Evolutionary conservation across 2,329 filamentous ascomycete species (phyloP), one percentile per base, ranked within the genome.

Genomic region (Lasiodiplodia gonubiensis): DNA sequence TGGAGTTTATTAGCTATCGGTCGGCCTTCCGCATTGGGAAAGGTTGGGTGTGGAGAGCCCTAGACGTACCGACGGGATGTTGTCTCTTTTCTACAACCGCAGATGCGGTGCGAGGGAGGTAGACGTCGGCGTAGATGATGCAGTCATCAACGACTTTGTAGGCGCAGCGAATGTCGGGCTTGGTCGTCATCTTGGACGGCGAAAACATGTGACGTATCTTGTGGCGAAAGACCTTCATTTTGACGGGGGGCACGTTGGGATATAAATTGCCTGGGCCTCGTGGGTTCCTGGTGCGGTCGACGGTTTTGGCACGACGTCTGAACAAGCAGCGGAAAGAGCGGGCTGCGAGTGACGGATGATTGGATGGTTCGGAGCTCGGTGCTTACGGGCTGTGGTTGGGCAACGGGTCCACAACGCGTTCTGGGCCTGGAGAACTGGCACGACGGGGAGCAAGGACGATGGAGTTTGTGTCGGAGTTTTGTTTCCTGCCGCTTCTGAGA

Each of bases 21-120:
- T 18, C 7, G 16, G 16, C 10, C 39, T 46, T 46, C 42, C 42
- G 42, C 27, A 54, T 54, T 30, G 5, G 14, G 23, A 27, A 30
- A 18, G 37, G 18, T 6, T n/a, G 67, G 68, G 3, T 35, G 35
- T 57, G 39, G 27, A 30, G 10, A 75, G 76, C 54, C 21, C 5
- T n/a, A 1, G 6, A 49, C 48, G n/a, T 37, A 63, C 66, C 49
- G 37, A 54, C 55, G 21, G 55, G 57, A 21, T 21, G 30, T 21
- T 42, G 33, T 4, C 25, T 35, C 25, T 33, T 64, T n/a, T 33
- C 54, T 8, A n/a, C 25, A 5, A 8, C 2, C 11, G 48, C 46
- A 3, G 64, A 11, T 7, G 23, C 5, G 1, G 42, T 16, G 21
- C 12, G 25, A 10, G 66, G 68, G 18, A 69, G 54, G 37, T 68